Evolutionary conservation across 208 protist species (phyloP).

Genomic region (Leishmania tarentolae): DNA sequence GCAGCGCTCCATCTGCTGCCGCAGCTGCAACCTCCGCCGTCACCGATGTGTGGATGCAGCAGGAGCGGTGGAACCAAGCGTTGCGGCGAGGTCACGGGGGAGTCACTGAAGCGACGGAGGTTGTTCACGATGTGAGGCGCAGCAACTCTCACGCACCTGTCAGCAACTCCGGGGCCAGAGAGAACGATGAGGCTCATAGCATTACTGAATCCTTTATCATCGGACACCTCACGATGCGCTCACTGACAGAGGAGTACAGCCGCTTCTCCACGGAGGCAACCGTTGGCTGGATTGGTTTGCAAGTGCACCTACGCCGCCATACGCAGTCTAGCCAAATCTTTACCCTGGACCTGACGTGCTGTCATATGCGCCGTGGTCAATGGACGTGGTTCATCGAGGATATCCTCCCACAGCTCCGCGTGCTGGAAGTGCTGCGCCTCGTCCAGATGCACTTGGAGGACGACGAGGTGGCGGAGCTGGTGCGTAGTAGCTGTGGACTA

Average conservation of each 20-base stretch:
- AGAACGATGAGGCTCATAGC: background rate
- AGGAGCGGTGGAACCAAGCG: background rate
- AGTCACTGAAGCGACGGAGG: background rate
- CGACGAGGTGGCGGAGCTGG: constrained; percentile 43
- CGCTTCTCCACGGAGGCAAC: constrained; percentile 18
- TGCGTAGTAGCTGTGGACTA: constrained; percentile 35
- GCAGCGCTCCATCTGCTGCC: background rate
- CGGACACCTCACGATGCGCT: constrained; percentile 26
- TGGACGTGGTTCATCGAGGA: constrained; percentile 71
- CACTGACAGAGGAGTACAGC: constrained; percentile 31
- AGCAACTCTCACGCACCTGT: background rate
- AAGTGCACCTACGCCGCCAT: constrained; percentile 42
- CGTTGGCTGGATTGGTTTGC: constrained; percentile 44
- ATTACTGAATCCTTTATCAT: background rate
- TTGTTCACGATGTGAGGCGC: background rate
- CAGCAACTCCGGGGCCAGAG: background rate
- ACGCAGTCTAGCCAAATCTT: constrained; percentile 43
- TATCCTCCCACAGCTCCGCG: constrained; percentile 58
- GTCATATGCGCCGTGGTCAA: constrained; percentile 44
- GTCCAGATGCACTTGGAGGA: constrained; percentile 65
- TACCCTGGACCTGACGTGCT: constrained; percentile 53
- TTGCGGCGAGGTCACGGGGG: background rate
- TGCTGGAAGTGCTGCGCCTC: constrained; percentile 49
- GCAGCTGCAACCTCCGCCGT: background rate
- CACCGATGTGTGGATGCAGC: background rate